Conservation (phyloP, 495 filamentous ascomycete genomes). For the Friedmanniomyces endolithicus region DNA sequence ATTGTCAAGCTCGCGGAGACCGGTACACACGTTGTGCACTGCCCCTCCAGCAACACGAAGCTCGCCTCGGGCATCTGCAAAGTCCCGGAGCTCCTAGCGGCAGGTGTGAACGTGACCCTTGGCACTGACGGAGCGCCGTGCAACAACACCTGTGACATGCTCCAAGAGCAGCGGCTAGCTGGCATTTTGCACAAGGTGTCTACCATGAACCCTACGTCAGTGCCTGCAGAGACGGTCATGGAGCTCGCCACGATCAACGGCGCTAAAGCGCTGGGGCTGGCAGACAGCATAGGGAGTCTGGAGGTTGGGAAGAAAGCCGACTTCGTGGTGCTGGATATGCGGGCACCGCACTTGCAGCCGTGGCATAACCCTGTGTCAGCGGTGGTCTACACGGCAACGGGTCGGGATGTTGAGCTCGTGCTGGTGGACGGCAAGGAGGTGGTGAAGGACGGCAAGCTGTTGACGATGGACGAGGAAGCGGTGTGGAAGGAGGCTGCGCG, state of each 20-base stretch:
- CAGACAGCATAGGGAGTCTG: slow-evolving; percentile 36
- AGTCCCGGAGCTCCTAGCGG: slow-evolving; percentile 30
- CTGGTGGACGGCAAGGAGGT: slow-evolving; percentile 38
- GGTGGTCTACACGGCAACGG: slow-evolving; percentile 38
- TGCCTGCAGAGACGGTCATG: slow-evolving; percentile 38
- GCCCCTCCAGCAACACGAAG: slow-evolving; percentile 35
- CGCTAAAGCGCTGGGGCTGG: slow-evolving; percentile 38
- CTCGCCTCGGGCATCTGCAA: slow-evolving; percentile 39
- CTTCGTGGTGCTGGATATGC: slow-evolving; percentile 32
- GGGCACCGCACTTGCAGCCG: slow-evolving; percentile 33
- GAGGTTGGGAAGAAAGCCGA: slow-evolving; percentile 45
- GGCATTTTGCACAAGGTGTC: slow-evolving; percentile 41
- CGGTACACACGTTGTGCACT: slow-evolving; percentile 13
- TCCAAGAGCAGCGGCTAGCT: slow-evolving; percentile 42
- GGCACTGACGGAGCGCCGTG: slow-evolving; percentile 42
- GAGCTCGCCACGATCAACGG: slow-evolving; percentile 43
- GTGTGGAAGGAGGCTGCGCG: slow-evolving; percentile 14
- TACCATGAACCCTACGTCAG: slow-evolving; percentile 34
- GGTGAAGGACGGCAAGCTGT: slow-evolving; percentile 30
- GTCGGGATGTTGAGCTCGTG: slow-evolving; percentile 37
- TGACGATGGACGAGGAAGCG: slow-evolving; percentile 15
- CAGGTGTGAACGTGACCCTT: slow-evolving; percentile 34
- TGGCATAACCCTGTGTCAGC: slow-evolving; percentile 35
- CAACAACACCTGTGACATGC: slow-evolving; percentile 39
- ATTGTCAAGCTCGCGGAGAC: slow-evolving; percentile 12